phyloP scores from a whole-genome alignment of 306 rosid genomes.

The Quercus berberidifolia region DNA sequence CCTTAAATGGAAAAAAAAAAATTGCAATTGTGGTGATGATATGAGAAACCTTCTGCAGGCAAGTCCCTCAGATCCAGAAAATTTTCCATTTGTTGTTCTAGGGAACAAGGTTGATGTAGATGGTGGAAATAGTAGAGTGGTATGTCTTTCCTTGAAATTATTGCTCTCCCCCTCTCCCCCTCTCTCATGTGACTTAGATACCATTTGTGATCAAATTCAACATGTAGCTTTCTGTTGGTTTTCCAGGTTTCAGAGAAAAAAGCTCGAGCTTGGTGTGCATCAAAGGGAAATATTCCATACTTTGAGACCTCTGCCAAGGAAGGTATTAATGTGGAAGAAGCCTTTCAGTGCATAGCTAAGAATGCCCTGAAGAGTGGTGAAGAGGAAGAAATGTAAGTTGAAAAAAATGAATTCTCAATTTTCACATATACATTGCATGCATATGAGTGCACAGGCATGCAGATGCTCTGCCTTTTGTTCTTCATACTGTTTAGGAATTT shows the following conservation, averaged over 20 bases:
- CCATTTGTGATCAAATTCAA: background rate
- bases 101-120: constrained; percentile 98
- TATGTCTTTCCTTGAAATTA: constrained; percentile 31
- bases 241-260: constrained; percentile 90
- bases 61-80: constrained; percentile 97
- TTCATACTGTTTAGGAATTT: background rate
- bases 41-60: constrained; percentile 61
- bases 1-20: background rate
- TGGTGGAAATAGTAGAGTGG: constrained; percentile 98
- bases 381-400: constrained; percentile 97
- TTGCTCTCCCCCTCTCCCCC: constrained; percentile 1
- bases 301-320: constrained; percentile 99
- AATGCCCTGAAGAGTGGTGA: constrained; percentile 94
- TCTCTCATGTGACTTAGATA: background rate
- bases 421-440: background rate
- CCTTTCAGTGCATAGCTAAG: constrained; percentile 94
- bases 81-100: constrained; percentile 93
- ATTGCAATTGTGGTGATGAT: constrained; percentile 7
- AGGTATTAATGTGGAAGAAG: constrained; percentile 96
- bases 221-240: background rate
- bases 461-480: background rate
- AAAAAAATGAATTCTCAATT: constrained; percentile 11
- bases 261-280: constrained; percentile 99
- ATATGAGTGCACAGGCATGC: background rate
- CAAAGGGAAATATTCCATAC: constrained; percentile 97